Evolutionary conservation across 331 rosid species (phyloP).

Genomic region (Acacia pycnantha): DNA sequence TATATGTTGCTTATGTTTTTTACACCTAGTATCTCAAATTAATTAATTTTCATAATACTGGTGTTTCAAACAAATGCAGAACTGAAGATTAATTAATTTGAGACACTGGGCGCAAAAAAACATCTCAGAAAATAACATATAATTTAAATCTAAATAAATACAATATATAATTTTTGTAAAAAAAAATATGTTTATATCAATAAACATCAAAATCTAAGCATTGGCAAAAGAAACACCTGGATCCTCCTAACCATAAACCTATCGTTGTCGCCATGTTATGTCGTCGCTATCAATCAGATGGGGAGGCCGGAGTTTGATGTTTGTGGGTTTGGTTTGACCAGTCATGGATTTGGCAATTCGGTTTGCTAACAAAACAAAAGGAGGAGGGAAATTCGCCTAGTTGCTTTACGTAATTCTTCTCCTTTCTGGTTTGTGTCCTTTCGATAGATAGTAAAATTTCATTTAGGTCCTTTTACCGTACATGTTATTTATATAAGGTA

Average conservation of each 20-base stretch:
- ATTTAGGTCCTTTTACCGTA: background rate
- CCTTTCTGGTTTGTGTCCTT: background rate
- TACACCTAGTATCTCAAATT: too few species aligned
- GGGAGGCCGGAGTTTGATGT: background rate
- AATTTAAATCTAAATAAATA: too few species aligned
- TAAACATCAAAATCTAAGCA: too few species aligned
- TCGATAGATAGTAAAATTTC: background rate
- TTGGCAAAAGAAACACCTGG: background rate
- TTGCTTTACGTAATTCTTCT: background rate
- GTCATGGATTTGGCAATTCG: background rate
- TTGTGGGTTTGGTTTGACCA: background rate
- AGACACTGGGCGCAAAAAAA: too few species aligned
- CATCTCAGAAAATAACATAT: too few species aligned
- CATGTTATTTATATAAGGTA: background rate
- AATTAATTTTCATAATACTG: too few species aligned
- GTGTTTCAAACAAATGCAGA: too few species aligned
- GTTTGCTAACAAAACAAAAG: background rate
- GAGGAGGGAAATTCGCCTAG: background rate
- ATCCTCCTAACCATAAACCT: background rate
- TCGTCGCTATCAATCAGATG: background rate
- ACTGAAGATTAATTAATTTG: too few species aligned
- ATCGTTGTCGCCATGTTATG: background rate
- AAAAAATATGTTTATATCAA: too few species aligned
- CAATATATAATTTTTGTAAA: too few species aligned
- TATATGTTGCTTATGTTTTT: too few species aligned